phyloP scores from a whole-genome alignment of 345 rosid species.

The Melaleuca alternifolia region DNA sequence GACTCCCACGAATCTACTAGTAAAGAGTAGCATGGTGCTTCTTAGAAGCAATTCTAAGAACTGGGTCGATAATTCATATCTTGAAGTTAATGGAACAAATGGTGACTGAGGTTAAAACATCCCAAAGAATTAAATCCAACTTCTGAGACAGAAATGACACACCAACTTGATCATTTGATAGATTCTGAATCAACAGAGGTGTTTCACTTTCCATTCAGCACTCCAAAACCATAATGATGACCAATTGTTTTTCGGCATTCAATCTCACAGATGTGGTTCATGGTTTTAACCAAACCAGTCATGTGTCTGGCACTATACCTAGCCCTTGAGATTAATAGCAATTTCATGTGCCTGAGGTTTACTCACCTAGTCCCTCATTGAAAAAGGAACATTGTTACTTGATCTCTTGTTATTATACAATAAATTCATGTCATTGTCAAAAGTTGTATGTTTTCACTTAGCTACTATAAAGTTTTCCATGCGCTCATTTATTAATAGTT shows the following conservation, averaged over 20 bases:
- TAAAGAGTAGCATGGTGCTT: background rate
- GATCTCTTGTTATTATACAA: background rate
- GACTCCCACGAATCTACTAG: background rate
- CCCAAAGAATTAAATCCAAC: background rate
- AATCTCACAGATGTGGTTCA: background rate
- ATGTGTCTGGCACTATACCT: background rate
- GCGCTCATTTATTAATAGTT: background rate
- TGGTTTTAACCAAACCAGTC: background rate
- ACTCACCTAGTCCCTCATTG: background rate
- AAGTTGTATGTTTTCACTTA: background rate
- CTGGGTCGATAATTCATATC: background rate
- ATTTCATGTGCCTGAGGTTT: background rate
- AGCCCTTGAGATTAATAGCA: background rate
- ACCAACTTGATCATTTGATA: background rate
- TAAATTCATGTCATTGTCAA: background rate
- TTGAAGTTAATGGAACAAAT: background rate
- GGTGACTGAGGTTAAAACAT: background rate
- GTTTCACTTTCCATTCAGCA: background rate
- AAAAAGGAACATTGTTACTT: background rate
- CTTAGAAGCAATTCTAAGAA: background rate
- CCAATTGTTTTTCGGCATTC: background rate
- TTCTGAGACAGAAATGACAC: background rate
- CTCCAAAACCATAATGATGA: background rate
- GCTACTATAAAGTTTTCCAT: background rate
- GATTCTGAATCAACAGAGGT: background rate